phyloP scores from a whole-genome alignment of 495 filamentous ascomycete species.

The Diplogelasinospora grovesii region DNA sequence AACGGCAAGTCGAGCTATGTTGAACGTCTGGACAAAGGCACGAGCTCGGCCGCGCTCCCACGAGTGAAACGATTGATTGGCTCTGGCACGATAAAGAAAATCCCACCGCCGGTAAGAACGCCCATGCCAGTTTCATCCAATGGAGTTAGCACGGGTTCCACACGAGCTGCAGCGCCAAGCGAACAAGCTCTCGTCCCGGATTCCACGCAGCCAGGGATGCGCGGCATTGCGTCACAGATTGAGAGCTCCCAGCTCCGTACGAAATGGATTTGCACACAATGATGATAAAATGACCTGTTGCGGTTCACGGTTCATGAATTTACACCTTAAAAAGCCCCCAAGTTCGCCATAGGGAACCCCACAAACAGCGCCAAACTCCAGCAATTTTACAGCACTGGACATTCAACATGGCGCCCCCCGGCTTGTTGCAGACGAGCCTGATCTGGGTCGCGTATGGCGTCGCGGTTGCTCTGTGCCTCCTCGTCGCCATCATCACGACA shows the following conservation, averaged over 20 bases:
- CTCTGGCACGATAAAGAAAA: no score
- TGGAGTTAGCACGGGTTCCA: neutral
- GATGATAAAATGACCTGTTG: neutral
- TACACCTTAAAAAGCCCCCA: no score
- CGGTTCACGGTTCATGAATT: no score
- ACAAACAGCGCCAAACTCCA: neutral
- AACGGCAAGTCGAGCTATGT: no score
- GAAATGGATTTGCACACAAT: neutral
- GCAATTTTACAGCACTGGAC: neutral
- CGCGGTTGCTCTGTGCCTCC: constrained; percentile 61
- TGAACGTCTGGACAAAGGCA: no score
- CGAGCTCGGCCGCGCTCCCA: no score
- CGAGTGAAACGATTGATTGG: no score
- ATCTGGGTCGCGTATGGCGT: constrained; percentile 91
- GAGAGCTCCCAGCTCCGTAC: no score
- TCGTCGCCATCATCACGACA: constrained; percentile 72
- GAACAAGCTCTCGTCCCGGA: no score
- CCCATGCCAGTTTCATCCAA: no score
- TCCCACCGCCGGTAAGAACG: no score
- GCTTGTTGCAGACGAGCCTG: constrained; percentile 70
- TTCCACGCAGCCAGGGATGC: no score
- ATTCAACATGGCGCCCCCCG: constrained; percentile 47
- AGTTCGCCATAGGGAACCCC: neutral
- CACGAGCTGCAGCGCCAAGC: neutral
- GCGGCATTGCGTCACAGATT: constrained; percentile 25